Percentiles rank a stretch among this genome's conserved stretches.
These are phyloP conservation scores for Sporisorium sorghi DNA, from an alignment of 1,284 basidiomycete genomes.

Conservation along the genomic window DNA sequence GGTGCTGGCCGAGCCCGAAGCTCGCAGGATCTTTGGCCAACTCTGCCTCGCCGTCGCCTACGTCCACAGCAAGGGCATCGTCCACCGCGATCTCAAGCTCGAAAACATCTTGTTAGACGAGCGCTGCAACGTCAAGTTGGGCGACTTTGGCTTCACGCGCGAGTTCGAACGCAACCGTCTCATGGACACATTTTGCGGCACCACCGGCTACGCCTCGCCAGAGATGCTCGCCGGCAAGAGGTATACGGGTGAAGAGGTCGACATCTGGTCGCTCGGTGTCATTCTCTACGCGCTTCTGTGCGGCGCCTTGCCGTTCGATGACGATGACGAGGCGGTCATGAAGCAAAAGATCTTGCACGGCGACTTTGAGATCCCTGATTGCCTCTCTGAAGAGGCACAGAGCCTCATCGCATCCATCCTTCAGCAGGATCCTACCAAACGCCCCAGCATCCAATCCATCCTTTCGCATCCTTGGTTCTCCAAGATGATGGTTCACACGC, in stretches of 20 bases:
- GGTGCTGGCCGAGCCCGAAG: conserved; percentile 66
- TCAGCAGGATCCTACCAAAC: conserved; percentile 80
- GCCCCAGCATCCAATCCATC: conserved; percentile 85
- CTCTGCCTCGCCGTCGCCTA: conserved; percentile 70
- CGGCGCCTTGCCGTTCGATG: conserved; percentile 94
- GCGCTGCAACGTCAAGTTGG: conserved; percentile 74
- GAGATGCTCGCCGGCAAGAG: conserved; percentile 91
- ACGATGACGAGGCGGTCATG: conserved; percentile 93
- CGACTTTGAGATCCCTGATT: conserved; percentile 84
- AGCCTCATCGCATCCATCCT: conserved; percentile 83
- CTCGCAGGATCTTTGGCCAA: conserved; percentile 70
- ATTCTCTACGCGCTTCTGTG: conserved; percentile 94
- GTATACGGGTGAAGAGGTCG: conserved; percentile 95
- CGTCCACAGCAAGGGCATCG: conserved; percentile 70
- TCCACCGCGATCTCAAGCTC: conserved; percentile 74
- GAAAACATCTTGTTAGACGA: conserved; percentile 71
- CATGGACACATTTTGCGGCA: conserved; percentile 96
- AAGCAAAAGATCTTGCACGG: conserved; percentile 85
- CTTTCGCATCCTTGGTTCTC: conserved; percentile 89
- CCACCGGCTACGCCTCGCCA: conserved; percentile 92
- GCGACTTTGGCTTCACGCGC: conserved; percentile 95
- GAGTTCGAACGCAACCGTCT: conserved; percentile 86
- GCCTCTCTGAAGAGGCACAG: conserved; percentile 86
- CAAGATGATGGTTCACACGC: conserved; percentile 45
- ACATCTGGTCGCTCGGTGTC: conserved; percentile 95